A percentile compares a stretch with the other conserved stretches of the same genome.
Evolutionary conservation across 768 basidiomycete species (phyloP).

Genomic region (Hygrocybe punicea): DNA sequence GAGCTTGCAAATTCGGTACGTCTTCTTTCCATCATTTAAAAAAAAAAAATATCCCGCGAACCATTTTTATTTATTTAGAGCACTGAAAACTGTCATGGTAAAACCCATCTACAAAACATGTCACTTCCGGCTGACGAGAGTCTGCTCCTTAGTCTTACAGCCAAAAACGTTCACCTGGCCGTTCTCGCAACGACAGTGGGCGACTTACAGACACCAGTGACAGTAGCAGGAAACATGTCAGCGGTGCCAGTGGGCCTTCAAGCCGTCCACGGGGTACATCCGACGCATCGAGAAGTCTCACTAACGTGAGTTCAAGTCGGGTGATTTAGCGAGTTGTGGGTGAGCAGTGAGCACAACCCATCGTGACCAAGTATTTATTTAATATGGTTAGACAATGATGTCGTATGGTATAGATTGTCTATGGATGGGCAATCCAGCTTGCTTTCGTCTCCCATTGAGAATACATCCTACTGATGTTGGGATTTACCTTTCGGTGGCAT

Average conservation of each 20-base stretch:
- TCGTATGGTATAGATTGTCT: too few species aligned
- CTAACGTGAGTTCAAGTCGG: not conserved
- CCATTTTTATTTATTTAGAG: slow-evolving; percentile 41
- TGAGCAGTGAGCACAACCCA: too few species aligned
- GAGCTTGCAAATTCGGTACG: slow-evolving; percentile 83
- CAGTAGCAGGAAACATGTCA: slow-evolving; percentile 29
- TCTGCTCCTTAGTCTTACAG: slow-evolving; percentile 84
- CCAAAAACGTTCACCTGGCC: slow-evolving; percentile 63
- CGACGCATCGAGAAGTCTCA: slow-evolving; percentile 43
- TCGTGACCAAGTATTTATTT: too few species aligned
- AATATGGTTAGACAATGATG: too few species aligned
- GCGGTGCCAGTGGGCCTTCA: slow-evolving; percentile 31
- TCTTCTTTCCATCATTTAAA: too few species aligned
- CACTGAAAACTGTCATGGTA: slow-evolving; percentile 83
- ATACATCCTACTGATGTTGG: too few species aligned
- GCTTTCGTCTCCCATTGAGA: too few species aligned
- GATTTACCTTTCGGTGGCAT: too few species aligned
- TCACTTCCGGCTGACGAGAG: slow-evolving; percentile 4
- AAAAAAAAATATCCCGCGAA: slow-evolving; percentile 9
- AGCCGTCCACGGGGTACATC: slow-evolving; percentile 69
- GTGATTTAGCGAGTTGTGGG: too few species aligned
- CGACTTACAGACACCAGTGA: slow-evolving; percentile 37
- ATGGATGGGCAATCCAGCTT: too few species aligned
- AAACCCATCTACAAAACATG: not conserved
- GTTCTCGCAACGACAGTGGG: slow-evolving; percentile 46